phyloP scores from a whole-genome alignment of 345 rosid genomes.

The Pistacia integerrima region DNA sequence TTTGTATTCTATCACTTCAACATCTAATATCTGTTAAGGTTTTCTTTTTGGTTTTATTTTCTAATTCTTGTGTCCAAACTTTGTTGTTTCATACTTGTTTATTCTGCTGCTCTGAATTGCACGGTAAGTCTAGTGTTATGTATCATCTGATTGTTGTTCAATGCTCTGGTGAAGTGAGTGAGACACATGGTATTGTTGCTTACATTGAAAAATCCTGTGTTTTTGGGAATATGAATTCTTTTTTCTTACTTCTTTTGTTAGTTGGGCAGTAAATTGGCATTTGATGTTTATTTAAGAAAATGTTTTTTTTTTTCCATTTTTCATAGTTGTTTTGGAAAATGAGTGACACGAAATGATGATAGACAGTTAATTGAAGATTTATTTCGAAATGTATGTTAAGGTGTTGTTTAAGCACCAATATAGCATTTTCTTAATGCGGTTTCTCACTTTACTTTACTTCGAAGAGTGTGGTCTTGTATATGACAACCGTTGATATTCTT shows the following conservation, averaged over 20 bases:
- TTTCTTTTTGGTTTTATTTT: conserved; percentile 8
- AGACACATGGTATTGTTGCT: not conserved
- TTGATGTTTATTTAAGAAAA: not conserved
- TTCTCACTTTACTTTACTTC: not conserved
- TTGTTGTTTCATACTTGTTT: not conserved
- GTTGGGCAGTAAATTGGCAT: not conserved
- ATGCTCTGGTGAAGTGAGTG: not conserved
- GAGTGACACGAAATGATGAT: not conserved
- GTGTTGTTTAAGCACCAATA: not conserved
- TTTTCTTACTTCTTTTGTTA: not conserved
- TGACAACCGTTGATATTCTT: not conserved
- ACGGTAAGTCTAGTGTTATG: not conserved
- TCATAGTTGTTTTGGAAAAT: not conserved
- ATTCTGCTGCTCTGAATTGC: not conserved
- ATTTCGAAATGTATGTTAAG: not conserved
- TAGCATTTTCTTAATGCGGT: not conserved
- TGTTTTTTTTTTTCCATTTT: not conserved
- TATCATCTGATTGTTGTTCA: not conserved
- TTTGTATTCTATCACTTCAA: not conserved
- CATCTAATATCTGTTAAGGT: not conserved
- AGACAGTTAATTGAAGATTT: not conserved
- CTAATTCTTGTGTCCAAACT: not conserved
- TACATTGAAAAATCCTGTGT: not conserved
- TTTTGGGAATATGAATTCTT: not conserved
- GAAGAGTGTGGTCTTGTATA: not conserved